Conservation (phyloP, 352 stramenopile species). For the Globisporangium middletonii region DNA sequence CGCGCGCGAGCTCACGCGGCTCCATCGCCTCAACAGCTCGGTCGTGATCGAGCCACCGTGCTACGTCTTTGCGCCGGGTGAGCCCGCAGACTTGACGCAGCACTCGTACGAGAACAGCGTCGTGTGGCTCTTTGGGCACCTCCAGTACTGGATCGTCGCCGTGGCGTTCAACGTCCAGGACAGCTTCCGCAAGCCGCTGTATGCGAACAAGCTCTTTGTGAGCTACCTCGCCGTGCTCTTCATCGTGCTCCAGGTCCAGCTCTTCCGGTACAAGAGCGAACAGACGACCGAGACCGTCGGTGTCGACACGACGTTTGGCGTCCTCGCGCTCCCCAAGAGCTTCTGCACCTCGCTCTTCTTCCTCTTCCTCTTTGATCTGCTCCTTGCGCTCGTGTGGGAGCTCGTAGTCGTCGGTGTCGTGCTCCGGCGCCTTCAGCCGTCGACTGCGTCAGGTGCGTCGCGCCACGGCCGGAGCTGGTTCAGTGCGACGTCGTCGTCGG, state of each 20-base stretch:
- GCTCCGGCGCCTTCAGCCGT: slow-evolving; percentile 35
- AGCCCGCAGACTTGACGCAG: slow-evolving; percentile 45
- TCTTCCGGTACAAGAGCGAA: slow-evolving; percentile 61
- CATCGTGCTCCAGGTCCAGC: slow-evolving; percentile 49
- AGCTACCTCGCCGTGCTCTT: slow-evolving; percentile 43
- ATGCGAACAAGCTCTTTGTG: slow-evolving; percentile 48
- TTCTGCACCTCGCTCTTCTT: slow-evolving; percentile 65
- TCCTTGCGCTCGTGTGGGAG: slow-evolving; percentile 54
- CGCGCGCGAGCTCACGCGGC: slow-evolving; percentile 35
- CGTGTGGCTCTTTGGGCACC: slow-evolving; percentile 70
- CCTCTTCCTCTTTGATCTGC: slow-evolving; percentile 58
- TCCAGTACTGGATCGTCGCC: slow-evolving; percentile 73
- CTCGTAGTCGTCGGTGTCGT: slow-evolving; percentile 48
- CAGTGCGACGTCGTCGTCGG: neutral
- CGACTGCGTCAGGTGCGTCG: slow-evolving; percentile 18
- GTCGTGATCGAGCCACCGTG: slow-evolving; percentile 41
- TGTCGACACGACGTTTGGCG: slow-evolving; percentile 55
- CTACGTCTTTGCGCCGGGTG: slow-evolving; percentile 51
- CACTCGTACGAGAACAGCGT: slow-evolving; percentile 78
- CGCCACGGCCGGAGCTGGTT: slow-evolving; percentile 5
- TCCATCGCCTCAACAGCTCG: slow-evolving; percentile 20
- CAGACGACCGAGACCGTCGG: slow-evolving; percentile 35
- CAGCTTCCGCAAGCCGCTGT: slow-evolving; percentile 48
- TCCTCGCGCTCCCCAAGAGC: slow-evolving; percentile 36
- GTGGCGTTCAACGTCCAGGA: slow-evolving; percentile 64